Base-by-base conservation (phyloP, 345 rosid genomes). In the Citrus medica region DNA sequence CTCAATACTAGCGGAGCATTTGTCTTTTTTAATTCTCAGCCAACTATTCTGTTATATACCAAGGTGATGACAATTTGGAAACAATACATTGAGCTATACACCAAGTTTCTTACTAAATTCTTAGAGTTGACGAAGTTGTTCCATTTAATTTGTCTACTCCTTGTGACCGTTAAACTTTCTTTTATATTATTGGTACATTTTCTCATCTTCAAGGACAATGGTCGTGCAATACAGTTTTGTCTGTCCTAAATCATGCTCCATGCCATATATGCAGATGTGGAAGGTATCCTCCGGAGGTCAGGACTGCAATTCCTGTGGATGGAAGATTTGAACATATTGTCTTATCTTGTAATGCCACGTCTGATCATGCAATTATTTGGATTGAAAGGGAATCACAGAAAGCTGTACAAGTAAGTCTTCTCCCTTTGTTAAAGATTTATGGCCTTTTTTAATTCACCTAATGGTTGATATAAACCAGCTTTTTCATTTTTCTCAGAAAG, bases 291-390 rank as follows among this genome's bases (percentile, higher is more conserved):
- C 98, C 99, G 0, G 93, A 94, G 84, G 98, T 96, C 59, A 92
- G 97, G 84, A 96, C 99, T 5, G 99, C 99, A n/a, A 94, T 96
- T 77, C 99, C 98, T 3, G 99, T 96, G 0, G 98, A 96, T 74
- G 99, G 97, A 53, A 90, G 98, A 79, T 96, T 96, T 74, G 99
- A 96, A 67, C 99, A 92, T 79, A 96, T 96, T 19, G 95, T 96
- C 51, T 84, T 96, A 63, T 92, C 99, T 10, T 92, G 92, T 59
- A 91, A 90, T 66, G 95, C 97, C 51, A 96, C 97, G 14, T 87
- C 99, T 0, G 99, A 94, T 87, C 99, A 96, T 82, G 99, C 77
- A 25, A 90, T 96, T 78, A 55, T 96, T 42, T 96, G 98, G 97
- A 94, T 96, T 69, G 92, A 87, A 83, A 92, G 82, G 81, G 98